Conservation (phyloP, 495 filamentous ascomycete genomes). For the Neurospora tetraspora region DNA sequence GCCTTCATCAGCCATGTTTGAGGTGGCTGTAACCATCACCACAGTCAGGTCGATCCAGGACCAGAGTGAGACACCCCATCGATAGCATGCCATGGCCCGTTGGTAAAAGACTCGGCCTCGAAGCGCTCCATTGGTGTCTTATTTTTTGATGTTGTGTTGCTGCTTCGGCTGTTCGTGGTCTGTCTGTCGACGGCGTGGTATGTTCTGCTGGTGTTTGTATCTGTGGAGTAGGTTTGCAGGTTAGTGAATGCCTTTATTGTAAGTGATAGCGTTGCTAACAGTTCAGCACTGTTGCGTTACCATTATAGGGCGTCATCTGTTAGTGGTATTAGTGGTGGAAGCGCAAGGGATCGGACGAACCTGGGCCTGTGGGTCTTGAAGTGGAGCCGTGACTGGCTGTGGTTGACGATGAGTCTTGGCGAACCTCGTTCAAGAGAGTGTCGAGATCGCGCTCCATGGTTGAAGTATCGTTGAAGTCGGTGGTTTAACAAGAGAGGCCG, state of each 20-base stretch:
- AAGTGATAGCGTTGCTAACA: neutral
- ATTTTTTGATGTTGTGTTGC: neutral
- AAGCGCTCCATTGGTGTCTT: neutral
- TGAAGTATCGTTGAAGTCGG: neutral
- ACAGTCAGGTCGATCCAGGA: neutral
- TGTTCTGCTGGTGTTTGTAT: neutral
- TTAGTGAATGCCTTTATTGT: neutral
- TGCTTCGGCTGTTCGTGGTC: neutral
- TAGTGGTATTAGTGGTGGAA: too few relatives aligned
- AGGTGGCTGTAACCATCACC: neutral
- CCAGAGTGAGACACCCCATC: neutral
- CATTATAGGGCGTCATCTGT: neutral
- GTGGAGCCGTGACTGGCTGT: neutral
- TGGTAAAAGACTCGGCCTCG: neutral
- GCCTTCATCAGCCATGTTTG: neutral
- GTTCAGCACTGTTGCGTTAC: accelerated
- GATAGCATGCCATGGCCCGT: neutral
- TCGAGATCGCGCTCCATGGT: neutral
- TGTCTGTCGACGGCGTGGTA: neutral
- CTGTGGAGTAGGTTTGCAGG: neutral
- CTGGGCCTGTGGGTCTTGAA: neutral
- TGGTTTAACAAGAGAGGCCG: too few relatives aligned
- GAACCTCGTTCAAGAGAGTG: neutral
- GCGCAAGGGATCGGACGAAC: neutral
- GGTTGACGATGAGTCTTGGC: neutral